These are phyloP conservation scores for Cyamopsis tetragonoloba DNA, from an alignment of 306 rosid genomes.

Conservation along the genomic window DNA sequence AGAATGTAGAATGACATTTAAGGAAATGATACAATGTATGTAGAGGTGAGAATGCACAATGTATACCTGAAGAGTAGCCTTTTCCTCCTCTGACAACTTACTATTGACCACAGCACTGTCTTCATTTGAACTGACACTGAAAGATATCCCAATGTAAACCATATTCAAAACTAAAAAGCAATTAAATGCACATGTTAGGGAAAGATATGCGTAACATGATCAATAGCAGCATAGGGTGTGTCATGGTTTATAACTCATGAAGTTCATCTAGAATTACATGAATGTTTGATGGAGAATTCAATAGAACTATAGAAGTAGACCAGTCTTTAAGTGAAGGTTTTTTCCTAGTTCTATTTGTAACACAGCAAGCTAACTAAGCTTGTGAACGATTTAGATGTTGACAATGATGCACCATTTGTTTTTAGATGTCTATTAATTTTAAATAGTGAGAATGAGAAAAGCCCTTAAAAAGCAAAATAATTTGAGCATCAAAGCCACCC, in stretches of 20 bases:
- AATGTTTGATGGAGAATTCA: neutral
- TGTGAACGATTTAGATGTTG: neutral
- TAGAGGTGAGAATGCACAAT: too few species aligned
- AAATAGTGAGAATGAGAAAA: too few species aligned
- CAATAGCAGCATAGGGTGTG: neutral
- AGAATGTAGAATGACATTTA: too few species aligned
- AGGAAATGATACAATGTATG: too few species aligned
- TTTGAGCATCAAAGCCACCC: neutral
- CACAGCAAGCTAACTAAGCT: neutral
- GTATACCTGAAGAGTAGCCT: constrained; percentile 69
- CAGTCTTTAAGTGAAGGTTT: neutral
- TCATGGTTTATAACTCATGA: neutral
- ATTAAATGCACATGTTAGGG: constrained; percentile 12
- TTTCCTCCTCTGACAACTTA: constrained; percentile 68
- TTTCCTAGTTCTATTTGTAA: neutral
- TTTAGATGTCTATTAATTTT: too few species aligned
- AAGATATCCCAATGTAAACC: constrained; percentile 34
- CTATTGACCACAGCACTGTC: constrained; percentile 50
- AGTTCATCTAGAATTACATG: neutral
- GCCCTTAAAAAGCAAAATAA: too few species aligned
- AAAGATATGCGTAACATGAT: neutral
- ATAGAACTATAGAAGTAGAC: neutral
- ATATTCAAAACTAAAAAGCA: constrained; percentile 21
- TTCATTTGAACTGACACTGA: constrained; percentile 54
- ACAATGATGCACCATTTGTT: neutral